Evolutionary conservation across 2,329 filamentous ascomycete species (phyloP), one percentile per base, ranked within the genome.

Genomic region (Cytospora mali): DNA sequence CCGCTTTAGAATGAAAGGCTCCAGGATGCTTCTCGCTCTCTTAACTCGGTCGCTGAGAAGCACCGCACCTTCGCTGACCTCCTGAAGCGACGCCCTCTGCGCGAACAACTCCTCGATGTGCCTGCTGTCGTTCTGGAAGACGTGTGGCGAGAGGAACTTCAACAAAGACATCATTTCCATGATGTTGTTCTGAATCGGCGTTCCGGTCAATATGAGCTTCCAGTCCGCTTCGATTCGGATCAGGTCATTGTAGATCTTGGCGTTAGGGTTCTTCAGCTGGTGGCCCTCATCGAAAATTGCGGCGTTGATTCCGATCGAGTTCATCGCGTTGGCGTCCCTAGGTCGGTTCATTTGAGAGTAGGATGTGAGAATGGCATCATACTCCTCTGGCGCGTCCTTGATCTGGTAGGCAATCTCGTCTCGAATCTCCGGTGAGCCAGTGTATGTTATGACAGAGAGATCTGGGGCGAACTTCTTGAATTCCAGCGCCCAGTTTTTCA

Each of bases 401-500:
- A 87, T 77, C 14, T 85, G 78, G 6, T 88, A 83, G 11, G 89
- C 89, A 64, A 93, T 88, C 63, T 84, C 81, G 55, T 82, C 84
- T 53, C 91, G 86, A 69, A 89, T 87, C 3, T 80, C 79, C 71
- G 92, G 88, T 6, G 80, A 80, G 18, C 92, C 92, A 67, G 79
- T 77, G 69, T 87, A 87, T 2, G 86, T 92, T 83, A 84, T 92
- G 35, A 97, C 88, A 0, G 82, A 84, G 29, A 99, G 76, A 0
- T 80, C 80, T 0, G 92, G 92, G 6, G 93, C 94, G 74, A 99
- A 99, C 54, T 86, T 88, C 66, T 89, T 80, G 70, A 99, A 97
- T 74, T 99, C 95, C 56, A 88, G 86, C 56, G 96, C 84, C 95
- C 95, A 99, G 72, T 99, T 99, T 71, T 97, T 94, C 71, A 97